These are phyloP conservation scores for Umbelopsis ramanniana DNA, from an alignment of 192 early-diverging fungal genomes.

Conservation along the genomic window DNA sequence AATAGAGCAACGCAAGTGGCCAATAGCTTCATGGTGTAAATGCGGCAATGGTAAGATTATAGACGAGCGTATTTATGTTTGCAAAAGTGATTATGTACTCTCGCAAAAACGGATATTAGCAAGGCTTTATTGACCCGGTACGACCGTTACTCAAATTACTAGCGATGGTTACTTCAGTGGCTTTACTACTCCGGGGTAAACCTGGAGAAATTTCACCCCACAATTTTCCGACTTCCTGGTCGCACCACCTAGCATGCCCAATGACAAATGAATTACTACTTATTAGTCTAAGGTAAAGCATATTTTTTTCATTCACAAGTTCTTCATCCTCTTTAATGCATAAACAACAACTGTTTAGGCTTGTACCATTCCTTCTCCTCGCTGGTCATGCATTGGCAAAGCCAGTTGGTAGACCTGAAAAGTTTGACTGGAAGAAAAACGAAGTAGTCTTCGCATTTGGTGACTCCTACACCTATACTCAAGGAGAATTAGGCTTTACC, in stretches of 20 bases:
- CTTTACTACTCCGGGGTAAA: not conserved
- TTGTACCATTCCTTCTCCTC: not conserved
- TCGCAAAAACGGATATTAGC: not conserved
- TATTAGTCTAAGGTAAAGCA: too few relatives aligned
- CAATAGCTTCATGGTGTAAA: slow-evolving; percentile 7
- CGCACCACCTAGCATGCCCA: too few relatives aligned
- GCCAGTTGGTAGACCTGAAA: not conserved
- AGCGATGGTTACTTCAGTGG: not conserved
- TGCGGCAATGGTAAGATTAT: not conserved
- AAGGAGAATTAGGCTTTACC: not conserved
- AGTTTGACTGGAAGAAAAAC: slow-evolving; percentile 8
- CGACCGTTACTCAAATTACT: not conserved
- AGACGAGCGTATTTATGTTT: not conserved
- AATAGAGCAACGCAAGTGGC: not conserved
- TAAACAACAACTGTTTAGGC: not conserved
- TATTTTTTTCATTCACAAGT: too few relatives aligned
- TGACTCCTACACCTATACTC: slow-evolving; percentile 5
- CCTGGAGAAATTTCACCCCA: not conserved
- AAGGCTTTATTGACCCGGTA: not conserved
- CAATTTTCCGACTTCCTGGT: too few relatives aligned
- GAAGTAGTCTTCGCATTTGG: slow-evolving; percentile 7
- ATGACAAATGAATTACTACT: too few relatives aligned
- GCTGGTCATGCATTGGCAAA: not conserved
- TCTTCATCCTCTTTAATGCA: not conserved
- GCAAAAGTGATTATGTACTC: not conserved